Conservation (phyloP, 2,329 filamentous ascomycete genomes). For the Paradendryphiella salina region DNA sequence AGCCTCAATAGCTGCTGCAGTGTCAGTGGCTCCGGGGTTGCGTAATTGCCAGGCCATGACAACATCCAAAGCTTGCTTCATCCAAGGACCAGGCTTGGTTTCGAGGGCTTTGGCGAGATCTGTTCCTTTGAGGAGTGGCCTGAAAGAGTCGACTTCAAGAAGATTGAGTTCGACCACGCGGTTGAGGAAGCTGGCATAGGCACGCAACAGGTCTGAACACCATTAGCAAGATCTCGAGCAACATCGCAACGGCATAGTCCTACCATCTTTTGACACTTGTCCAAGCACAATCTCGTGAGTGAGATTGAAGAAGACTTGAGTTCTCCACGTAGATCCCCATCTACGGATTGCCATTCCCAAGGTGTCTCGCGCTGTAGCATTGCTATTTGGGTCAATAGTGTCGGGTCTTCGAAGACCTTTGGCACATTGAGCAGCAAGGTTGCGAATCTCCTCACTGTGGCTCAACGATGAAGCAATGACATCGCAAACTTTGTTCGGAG, state of each 20-base stretch:
- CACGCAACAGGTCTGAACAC: constrained; percentile 50
- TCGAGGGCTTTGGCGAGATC: constrained; percentile 68
- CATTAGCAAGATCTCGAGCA: constrained; percentile 17
- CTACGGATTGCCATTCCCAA: constrained; percentile 74
- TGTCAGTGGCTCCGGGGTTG: constrained; percentile 68
- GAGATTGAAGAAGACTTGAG: constrained; percentile 70
- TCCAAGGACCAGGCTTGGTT: constrained; percentile 78
- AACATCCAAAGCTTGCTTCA: constrained; percentile 75
- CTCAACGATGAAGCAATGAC: constrained; percentile 66
- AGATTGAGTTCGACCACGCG: constrained; percentile 57
- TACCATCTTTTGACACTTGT: constrained; percentile 49
- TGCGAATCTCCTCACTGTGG: constrained; percentile 66
- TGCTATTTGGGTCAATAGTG: constrained; percentile 50
- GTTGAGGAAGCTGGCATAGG: constrained; percentile 59
- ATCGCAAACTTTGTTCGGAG: constrained; percentile 73
- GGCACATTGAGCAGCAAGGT: constrained; percentile 58
- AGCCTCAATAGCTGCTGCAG: constrained; percentile 51
- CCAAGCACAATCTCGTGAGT: constrained; percentile 61
- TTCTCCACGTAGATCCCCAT: constrained; percentile 74
- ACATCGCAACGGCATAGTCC: constrained; percentile 21
- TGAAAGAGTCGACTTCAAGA: constrained; percentile 54
- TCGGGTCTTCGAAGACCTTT: constrained; percentile 54
- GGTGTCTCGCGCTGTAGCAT: constrained; percentile 58
- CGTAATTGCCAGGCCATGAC: constrained; percentile 88
- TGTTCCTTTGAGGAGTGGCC: constrained; percentile 69